Evolutionary conservation across 345 rosid species (phyloP).

Genomic region (Acer campestre): DNA sequence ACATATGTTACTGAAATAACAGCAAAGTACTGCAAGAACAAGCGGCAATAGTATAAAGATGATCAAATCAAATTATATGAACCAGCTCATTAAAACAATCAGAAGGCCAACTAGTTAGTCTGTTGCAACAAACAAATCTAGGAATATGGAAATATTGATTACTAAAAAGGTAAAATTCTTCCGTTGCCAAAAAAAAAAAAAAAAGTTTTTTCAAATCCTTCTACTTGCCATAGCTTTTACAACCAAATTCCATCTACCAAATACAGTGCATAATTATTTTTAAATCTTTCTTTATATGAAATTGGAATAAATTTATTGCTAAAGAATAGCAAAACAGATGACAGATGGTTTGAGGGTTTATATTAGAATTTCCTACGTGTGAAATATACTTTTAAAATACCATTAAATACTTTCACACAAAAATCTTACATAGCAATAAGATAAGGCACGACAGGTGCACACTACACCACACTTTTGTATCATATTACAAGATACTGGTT

Average conservation of each 20-base stretch:
- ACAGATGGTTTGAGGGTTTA: neutral
- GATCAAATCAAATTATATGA: neutral
- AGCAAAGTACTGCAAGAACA: neutral
- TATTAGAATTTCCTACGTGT: neutral
- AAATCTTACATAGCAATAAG: neutral
- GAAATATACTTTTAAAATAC: neutral
- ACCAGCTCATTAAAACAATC: slow-evolving; percentile 15
- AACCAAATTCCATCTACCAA: neutral
- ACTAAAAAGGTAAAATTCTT: neutral
- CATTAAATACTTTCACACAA: neutral
- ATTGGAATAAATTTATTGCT: neutral
- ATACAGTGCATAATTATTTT: neutral
- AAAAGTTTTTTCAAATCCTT: neutral
- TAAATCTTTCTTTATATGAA: neutral
- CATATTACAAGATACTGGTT: neutral
- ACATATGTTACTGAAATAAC: slow-evolving; percentile 9
- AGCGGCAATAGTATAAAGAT: neutral
- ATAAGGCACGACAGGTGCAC: neutral
- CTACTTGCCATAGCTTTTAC: slow-evolving; percentile 12
- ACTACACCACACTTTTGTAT: neutral
- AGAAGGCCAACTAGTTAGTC: neutral
- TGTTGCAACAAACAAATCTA: slow-evolving; percentile 8
- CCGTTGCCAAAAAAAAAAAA: neutral
- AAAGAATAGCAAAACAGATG: neutral
- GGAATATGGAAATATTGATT: slow-evolving; percentile 9